These are phyloP conservation scores for Angomonas ambiguus DNA, from an alignment of 208 protist species.

Conservation along the genomic window DNA sequence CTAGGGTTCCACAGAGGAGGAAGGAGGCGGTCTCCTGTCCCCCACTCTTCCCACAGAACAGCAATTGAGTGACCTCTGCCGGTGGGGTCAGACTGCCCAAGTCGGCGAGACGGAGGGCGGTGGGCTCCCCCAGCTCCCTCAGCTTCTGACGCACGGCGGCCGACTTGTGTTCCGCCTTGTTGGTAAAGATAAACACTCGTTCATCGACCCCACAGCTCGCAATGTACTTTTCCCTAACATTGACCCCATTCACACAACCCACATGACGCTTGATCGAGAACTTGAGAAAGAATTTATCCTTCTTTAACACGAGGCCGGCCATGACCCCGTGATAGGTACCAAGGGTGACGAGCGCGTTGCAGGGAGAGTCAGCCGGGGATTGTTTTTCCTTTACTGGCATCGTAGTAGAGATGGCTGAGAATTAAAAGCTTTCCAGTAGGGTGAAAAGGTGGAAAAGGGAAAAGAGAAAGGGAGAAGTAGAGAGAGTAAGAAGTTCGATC, in stretches of 20 bases:
- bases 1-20: slow-evolving; percentile 52
- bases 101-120: slow-evolving; percentile 47
- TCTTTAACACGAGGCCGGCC: slow-evolving; percentile 49
- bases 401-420: slow-evolving; percentile 2
- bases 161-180: slow-evolving; percentile 44
- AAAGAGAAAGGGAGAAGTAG: slow-evolving; percentile 2
- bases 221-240: slow-evolving; percentile 42
- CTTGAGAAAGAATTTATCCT: slow-evolving; percentile 53
- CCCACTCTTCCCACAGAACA: slow-evolving; percentile 21
- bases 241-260: slow-evolving; percentile 38
- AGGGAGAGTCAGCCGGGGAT: background rate
- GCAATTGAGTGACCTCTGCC: slow-evolving; percentile 36
- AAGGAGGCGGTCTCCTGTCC: slow-evolving; percentile 25
- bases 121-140: slow-evolving; percentile 29
- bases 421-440: background rate
- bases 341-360: slow-evolving; percentile 48
- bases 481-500: background rate
- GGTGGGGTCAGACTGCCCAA: slow-evolving; percentile 60
- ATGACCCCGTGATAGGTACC: slow-evolving; percentile 78
- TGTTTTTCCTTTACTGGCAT: background rate
- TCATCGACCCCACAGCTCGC: slow-evolving; percentile 67
- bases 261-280: slow-evolving; percentile 76
- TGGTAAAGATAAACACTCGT: slow-evolving; percentile 73
- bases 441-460: background rate
- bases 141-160: slow-evolving; percentile 22